Base-by-base conservation (phyloP, 2,329 filamentous ascomycete species). In the Epichloe sp. region DNA sequence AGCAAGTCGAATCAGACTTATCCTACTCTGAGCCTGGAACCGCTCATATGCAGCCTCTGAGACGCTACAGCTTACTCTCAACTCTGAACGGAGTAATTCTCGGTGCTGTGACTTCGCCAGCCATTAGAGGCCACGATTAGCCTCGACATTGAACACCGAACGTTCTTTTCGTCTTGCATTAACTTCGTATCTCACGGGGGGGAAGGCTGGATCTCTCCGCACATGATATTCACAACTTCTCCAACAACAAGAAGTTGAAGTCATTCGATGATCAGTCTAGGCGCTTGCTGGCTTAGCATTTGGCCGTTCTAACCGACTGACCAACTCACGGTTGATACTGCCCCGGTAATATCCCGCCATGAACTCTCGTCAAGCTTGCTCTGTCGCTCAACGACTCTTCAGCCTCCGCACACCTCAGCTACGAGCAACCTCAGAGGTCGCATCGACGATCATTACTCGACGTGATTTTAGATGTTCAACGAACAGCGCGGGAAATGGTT, bases 371-470 rank as follows among this genome's bases (percentile, higher is more conserved):
- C 49, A 49, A 11, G 44, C 53, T 44, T 48, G 45, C 45, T 49
- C 51, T 36, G 47, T 55, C 44, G 50, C 55, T 7, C 55, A 52
- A 41, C 53, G 47, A 41, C 44, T 58, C 26, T 41, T 47, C 42
- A 44, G 47, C 36, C 36, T 37, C 17, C 42, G 43, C 43, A 43
- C 34, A 14, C 35, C 44, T 37, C 48, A 36, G 17, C 23, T 17
- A 23, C 44, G 34, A 4, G 7, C 44, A 7, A 40, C 14, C 7
- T 15, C 38, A 10, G 38, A 15, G 12, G 21, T 41, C 11, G 14
- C 47, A 17, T 34, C 34, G 35, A 44, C 31, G 2, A 34, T 4
- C 4, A 17, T 19, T 17, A 31, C 23, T 47, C 43, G 38, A 44
- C 51, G 51, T 12, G 17, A 36, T 3, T 49, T 53, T 12, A 36